Evolutionary conservation across 371 early-diverging fungal genomes (phyloP).

Genomic region (Syncephalis fuscata): DNA sequence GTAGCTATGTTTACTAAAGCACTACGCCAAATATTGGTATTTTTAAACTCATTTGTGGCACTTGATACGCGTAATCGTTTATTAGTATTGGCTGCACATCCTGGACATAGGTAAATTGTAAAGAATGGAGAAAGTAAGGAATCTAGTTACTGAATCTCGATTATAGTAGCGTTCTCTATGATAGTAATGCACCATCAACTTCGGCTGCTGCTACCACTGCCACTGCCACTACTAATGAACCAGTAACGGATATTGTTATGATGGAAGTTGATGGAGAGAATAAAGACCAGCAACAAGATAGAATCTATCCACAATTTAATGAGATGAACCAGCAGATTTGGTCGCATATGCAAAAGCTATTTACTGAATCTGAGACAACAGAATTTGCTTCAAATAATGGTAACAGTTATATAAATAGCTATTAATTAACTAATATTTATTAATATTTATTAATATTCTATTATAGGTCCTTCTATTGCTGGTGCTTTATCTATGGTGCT

Average conservation of each 20-base stretch:
- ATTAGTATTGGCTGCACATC: slow-evolving; percentile 57
- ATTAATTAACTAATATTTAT: background rate
- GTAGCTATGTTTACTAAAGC: slow-evolving; percentile 45
- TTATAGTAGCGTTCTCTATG: too few species aligned
- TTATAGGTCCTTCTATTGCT: slow-evolving; percentile 28
- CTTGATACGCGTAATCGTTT: slow-evolving; percentile 67
- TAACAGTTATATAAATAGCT: background rate
- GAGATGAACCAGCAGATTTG: slow-evolving; percentile 20
- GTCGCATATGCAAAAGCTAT: slow-evolving; percentile 21
- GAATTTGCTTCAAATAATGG: slow-evolving; percentile 7
- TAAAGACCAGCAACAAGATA: background rate
- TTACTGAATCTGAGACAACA: slow-evolving; percentile 9
- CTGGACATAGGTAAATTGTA: slow-evolving; percentile 19
- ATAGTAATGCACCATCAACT: too few species aligned
- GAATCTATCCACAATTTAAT: background rate
- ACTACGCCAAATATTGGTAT: slow-evolving; percentile 57
- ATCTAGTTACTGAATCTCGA: too few species aligned
- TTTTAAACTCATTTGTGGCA: slow-evolving; percentile 78
- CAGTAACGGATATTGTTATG: background rate
- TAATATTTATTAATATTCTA: slow-evolving; percentile 1
- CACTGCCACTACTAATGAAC: background rate
- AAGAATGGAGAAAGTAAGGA: too few species aligned
- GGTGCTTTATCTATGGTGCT: slow-evolving; percentile 40
- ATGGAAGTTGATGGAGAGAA: background rate
- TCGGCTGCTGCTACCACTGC: too few species aligned